Evolutionary conservation across 805 yeast species (phyloP), one percentile per base, ranked within the genome.

Genomic region (Priceomyces fermenticarens): DNA sequence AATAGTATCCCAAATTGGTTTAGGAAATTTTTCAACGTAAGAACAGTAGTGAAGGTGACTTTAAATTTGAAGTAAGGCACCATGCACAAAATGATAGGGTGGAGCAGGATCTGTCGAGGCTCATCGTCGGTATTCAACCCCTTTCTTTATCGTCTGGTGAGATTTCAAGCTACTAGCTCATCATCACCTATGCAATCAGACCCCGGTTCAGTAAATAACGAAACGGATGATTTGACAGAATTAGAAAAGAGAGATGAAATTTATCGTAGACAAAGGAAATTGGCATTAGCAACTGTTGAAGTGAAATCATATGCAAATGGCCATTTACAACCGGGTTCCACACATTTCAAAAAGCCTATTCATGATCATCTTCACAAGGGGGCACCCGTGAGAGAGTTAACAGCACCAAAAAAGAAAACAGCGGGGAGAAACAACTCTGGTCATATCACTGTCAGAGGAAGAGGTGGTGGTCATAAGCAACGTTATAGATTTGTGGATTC

Each of bases 381-480:
- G 8, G 73, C 83, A 40, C 97, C 98, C 1, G 67, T 85, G 43
- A 73, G 74, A 58, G 80, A 81, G 34, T 73, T 93, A 57, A 91
- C 99, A 0, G 75, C 75, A 27, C 78, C 89, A 12, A 79, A 78
- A 55, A 77, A 80, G 43, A 77, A 79, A 41, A 80, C 81, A 36
- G 85, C 95, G 40, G 99, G 99, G 49, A 83, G 99, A 70, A 90
- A 91, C 63, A 73, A 85, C 63, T 72, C 85, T 3, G 99, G 99
- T 51, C 77, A 78, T 51, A 88, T 93, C 54, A 88, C 96, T 3
- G 85, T 88, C 35, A 80, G 99, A 60, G 97, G 93, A 63, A 81
- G 95, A 63, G 99, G 98, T 61, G 99, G 99, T 55, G 98, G 98
- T 28, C 93, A 86, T 62, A 87, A 86, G 63, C 83, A 91, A 57